A percentile compares a stretch with the other conserved stretches of the same genome.
Evolutionary conservation across 345 rosid species (phyloP).

Genomic region (Alliaria petiolata): DNA sequence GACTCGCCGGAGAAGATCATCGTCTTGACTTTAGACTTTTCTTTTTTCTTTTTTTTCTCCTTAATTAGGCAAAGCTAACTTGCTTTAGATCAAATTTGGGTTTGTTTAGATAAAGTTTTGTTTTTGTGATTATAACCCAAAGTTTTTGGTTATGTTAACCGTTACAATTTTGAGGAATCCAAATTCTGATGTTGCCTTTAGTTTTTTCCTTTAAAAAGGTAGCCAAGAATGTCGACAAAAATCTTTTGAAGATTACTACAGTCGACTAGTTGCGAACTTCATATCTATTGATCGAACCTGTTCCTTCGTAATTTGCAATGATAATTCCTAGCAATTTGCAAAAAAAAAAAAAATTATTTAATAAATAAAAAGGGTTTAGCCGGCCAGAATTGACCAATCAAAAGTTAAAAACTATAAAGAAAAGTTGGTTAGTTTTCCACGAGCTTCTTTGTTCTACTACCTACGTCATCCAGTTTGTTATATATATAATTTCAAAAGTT

Average conservation of each 20-base stretch:
- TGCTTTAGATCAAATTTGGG: conserved; percentile 9
- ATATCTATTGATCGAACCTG: conserved; percentile 11
- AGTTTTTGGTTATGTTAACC: conserved; percentile 9
- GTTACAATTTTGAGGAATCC: conserved; percentile 18
- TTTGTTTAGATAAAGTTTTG: not conserved
- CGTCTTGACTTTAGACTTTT: conserved; percentile 18
- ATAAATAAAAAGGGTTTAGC: conserved; percentile 3
- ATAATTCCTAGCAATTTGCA: conserved; percentile 21
- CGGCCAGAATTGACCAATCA: conserved; percentile 33
- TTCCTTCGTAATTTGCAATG: not conserved
- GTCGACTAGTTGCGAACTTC: not conserved
- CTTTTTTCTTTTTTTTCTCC: not conserved
- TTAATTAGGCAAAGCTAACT: conserved; percentile 10
- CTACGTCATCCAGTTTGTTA: conserved; percentile 17
- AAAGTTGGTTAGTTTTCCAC: conserved; percentile 7
- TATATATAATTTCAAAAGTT: conserved; percentile 30
- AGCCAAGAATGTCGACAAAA: not conserved
- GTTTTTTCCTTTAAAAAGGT: no score
- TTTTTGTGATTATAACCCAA: not conserved
- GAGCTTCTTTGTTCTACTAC: conserved; percentile 25
- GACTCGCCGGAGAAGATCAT: conserved; percentile 48
- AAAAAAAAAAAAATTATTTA: not conserved
- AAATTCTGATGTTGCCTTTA: not conserved
- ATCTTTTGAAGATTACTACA: conserved; percentile 1
- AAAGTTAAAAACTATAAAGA: conserved; percentile 10